These are phyloP conservation scores for Calonectria crousiana DNA, from an alignment of 2,329 filamentous ascomycete genomes.

Conservation along the genomic window DNA sequence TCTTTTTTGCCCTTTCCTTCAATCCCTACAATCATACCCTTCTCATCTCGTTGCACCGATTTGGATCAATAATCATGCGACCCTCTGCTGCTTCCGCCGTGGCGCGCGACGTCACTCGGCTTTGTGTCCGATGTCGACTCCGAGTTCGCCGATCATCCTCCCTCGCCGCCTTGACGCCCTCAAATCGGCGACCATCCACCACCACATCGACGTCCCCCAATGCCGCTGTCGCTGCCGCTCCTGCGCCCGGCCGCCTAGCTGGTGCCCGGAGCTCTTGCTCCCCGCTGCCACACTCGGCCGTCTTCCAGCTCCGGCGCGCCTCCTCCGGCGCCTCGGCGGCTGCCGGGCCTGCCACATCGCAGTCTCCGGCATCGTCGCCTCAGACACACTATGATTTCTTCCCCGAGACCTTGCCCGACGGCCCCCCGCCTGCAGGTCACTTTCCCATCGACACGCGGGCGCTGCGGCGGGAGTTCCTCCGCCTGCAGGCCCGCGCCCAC, in stretches of 20 bases:
- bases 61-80: conserved; percentile 39
- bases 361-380: conserved; percentile 33
- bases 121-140: conserved; percentile 51
- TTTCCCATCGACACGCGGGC: conserved; percentile 79
- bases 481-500: conserved; percentile 82
- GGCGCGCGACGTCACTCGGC: conserved; percentile 46
- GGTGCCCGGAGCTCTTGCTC: conserved; percentile 12
- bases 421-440: conserved; percentile 81
- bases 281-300: neutral
- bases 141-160: conserved; percentile 43
- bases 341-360: conserved; percentile 21
- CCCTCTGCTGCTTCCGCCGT: conserved; percentile 38
- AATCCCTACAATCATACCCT: neutral
- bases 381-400: conserved; percentile 88
- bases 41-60: neutral
- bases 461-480: conserved; percentile 87
- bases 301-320: conserved; percentile 27
- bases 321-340: conserved; percentile 30
- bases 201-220: conserved; percentile 15
- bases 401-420: conserved; percentile 79
- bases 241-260: neutral
- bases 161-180: conserved; percentile 28
- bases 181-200: conserved; percentile 28
- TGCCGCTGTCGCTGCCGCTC: conserved; percentile 12
- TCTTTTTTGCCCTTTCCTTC: neutral